A percentile compares a stretch with the other conserved stretches of the same genome.
phyloP scores from a whole-genome alignment of 2,329 filamentous ascomycete species.

The Pseudocercospora pini-densiflorae region DNA sequence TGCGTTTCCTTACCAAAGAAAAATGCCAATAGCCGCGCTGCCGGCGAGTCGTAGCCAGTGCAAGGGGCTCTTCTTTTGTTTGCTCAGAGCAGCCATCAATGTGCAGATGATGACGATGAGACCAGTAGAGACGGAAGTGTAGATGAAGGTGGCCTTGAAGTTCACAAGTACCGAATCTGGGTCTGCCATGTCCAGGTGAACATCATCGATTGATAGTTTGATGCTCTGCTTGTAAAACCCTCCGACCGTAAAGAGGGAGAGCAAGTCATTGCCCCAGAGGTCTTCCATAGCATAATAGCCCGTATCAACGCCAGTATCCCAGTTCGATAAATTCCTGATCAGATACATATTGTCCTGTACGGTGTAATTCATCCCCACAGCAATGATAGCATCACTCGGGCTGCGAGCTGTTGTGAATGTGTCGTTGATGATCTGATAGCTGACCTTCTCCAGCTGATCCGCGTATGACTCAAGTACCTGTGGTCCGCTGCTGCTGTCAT shows the following conservation, averaged over 20 bases:
- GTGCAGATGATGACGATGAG: neutral
- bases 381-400: no score
- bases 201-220: neutral
- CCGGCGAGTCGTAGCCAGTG: neutral
- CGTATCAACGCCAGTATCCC: no score
- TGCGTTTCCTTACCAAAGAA: neutral
- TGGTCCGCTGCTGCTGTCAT: no score
- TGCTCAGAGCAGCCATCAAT: neutral
- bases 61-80: neutral
- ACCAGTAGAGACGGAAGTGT: neutral
- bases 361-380: neutral
- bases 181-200: neutral
- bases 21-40: neutral
- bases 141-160: neutral
- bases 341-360: no score
- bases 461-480: no score
- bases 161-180: neutral
- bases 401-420: neutral
- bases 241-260: neutral
- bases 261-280: neutral
- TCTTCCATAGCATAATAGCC: neutral
- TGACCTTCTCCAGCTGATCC: neutral
- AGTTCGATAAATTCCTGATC: no score
- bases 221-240: neutral
- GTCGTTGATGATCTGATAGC: neutral